Percentiles rank a stretch among this genome's conserved stretches.
These are phyloP conservation scores for Mortierella sp. DNA, from an alignment of 371 early-diverging fungal species.

Conservation along the genomic window DNA sequence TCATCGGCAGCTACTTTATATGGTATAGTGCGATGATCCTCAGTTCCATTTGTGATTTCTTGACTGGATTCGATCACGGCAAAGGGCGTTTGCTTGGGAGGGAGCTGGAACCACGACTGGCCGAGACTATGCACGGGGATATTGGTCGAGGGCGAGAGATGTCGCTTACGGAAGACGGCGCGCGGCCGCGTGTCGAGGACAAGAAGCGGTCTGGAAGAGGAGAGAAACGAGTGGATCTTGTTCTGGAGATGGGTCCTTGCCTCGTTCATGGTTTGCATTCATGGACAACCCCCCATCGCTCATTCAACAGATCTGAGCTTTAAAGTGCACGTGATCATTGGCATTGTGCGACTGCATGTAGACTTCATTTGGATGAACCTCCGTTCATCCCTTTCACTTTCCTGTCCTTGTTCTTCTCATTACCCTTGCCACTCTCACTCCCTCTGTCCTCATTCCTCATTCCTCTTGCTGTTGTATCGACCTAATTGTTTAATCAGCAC, in stretches of 20 bases:
- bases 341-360: no score
- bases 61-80: conserved; percentile 7
- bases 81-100: conserved; percentile 18
- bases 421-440: no score
- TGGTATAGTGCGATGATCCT: no score
- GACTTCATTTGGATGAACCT: no score
- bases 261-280: neutral
- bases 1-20: neutral
- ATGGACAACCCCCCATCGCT: no score
- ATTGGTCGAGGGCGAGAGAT: conserved; percentile 20
- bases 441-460: no score
- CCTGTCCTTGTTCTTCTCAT: no score
- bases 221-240: conserved; percentile 18
- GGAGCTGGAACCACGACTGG: conserved; percentile 13
- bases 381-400: no score
- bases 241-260: conserved; percentile 7
- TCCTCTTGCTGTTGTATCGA: no score
- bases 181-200: conserved; percentile 15
- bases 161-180: neutral
- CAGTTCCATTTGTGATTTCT: neutral
- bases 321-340: no score
- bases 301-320: no score
- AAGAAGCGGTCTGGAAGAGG: conserved; percentile 1
- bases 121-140: conserved; percentile 6
- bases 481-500: no score